These are phyloP conservation scores for Dentipellis sp. DNA, from an alignment of 768 basidiomycete genomes.

Conservation along the genomic window DNA sequence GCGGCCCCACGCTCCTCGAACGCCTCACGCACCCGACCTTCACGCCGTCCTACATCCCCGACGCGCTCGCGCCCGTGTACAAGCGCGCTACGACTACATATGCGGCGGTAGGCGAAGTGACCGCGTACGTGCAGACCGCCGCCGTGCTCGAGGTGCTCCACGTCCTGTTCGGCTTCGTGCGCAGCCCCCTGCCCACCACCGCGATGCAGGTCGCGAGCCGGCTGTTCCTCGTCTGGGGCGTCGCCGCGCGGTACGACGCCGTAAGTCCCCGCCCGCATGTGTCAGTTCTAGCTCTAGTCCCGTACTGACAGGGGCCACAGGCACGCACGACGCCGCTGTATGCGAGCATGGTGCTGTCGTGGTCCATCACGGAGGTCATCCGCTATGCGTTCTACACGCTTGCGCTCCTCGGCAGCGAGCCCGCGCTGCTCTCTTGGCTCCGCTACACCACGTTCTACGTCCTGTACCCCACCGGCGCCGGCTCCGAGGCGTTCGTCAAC, in stretches of 20 bases:
- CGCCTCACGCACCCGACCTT: constrained; percentile 5
- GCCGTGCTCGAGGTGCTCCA: constrained; percentile 84
- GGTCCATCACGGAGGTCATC: constrained; percentile 86
- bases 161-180: constrained; percentile 68
- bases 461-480: constrained; percentile 90
- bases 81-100: constrained; percentile 48
- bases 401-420: constrained; percentile 47
- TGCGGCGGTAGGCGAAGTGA: constrained; percentile 47
- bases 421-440: constrained; percentile 44
- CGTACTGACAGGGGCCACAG: constrained; percentile 22
- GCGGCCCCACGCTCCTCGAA: background rate
- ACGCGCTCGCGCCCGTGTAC: constrained; percentile 33
- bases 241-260: constrained; percentile 52
- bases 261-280: constrained; percentile 34
- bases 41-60: constrained; percentile 31
- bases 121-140: constrained; percentile 72
- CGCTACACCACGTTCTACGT: constrained; percentile 93
- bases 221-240: constrained; percentile 79
- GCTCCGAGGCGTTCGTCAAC: constrained; percentile 81
- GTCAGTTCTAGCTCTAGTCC: background rate
- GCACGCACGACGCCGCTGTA: constrained; percentile 71
- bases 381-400: constrained; percentile 85
- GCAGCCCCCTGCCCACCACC: constrained; percentile 68
- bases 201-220: constrained; percentile 72
- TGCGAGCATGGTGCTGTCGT: constrained; percentile 86